phyloP scores from a whole-genome alignment of 2,329 filamentous ascomycete genomes.

The Aureobasidium melanogenum region DNA sequence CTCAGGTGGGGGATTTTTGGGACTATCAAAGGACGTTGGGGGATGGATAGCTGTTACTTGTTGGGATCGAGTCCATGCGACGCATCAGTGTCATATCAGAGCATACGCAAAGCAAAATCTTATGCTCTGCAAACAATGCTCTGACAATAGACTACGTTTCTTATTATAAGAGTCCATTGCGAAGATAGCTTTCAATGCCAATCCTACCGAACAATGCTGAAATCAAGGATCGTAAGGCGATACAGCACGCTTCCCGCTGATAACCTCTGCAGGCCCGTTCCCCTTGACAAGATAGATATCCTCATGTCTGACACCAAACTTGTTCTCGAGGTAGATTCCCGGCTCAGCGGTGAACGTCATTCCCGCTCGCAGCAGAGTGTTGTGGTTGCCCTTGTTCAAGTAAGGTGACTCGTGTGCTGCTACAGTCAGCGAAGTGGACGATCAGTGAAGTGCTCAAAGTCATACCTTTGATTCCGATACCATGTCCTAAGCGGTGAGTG shows the following conservation, averaged over 20 bases:
- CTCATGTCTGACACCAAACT: constrained; percentile 55
- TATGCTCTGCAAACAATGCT: no score
- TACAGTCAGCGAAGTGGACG: neutral
- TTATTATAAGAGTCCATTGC: no score
- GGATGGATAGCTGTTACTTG: no score
- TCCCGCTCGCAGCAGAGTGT: constrained; percentile 39
- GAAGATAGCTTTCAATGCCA: no score
- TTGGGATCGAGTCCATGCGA: no score
- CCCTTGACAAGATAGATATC: constrained; percentile 51
- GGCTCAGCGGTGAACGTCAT: constrained; percentile 59
- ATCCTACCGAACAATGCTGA: neutral
- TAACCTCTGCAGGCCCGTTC: constrained; percentile 44
- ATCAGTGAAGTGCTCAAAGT: neutral
- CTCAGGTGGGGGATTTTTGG: no score
- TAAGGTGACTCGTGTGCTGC: constrained; percentile 54
- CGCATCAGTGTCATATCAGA: no score
- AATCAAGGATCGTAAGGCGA: constrained; percentile 44
- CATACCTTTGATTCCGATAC: constrained; percentile 52
- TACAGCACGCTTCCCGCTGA: constrained; percentile 45
- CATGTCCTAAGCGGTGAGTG: constrained; percentile 55
- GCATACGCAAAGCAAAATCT: no score
- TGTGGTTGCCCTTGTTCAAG: constrained; percentile 52
- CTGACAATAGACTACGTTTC: no score
- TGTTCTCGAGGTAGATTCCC: constrained; percentile 51
- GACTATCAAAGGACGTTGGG: no score